Percentiles rank a stretch among this genome's conserved stretches.
Evolutionary conservation across 2,329 filamentous ascomycete species (phyloP).

Genomic region (Chrysoporthe austroafricana): DNA sequence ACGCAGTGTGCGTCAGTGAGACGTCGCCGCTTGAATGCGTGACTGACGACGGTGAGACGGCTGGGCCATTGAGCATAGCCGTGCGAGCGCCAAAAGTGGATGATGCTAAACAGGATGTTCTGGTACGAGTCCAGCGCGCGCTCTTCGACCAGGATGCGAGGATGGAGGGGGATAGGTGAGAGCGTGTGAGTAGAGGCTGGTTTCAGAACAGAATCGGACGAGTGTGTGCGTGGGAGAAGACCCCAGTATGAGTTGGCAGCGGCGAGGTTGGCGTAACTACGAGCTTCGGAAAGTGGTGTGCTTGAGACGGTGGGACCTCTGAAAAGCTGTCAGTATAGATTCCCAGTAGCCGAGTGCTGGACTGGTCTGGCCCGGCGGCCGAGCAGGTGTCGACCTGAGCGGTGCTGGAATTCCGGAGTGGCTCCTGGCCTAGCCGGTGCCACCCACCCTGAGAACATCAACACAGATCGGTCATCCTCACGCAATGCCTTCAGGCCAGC

Average conservation of each 20-base stretch:
- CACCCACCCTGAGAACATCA: constrained; percentile 74
- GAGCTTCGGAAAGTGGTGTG: constrained; percentile 62
- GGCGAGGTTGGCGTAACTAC: constrained; percentile 63
- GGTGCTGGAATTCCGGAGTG: too few species aligned
- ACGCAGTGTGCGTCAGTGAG: constrained; percentile 66
- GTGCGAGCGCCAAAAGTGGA: constrained; percentile 51
- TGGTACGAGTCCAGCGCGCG: constrained; percentile 83
- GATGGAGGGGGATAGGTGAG: constrained; percentile 20
- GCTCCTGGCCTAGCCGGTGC: constrained; percentile 14
- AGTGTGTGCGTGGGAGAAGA: constrained; percentile 35
- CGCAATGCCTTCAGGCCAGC: constrained; percentile 61
- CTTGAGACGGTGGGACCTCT: constrained; percentile 67
- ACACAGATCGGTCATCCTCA: constrained; percentile 50
- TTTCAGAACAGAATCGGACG: not conserved
- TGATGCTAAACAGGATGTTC: constrained; percentile 78
- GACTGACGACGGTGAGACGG: constrained; percentile 66
- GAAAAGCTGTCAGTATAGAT: not conserved
- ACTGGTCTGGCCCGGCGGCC: too few species aligned
- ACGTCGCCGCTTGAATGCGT: constrained; percentile 68
- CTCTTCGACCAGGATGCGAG: constrained; percentile 65
- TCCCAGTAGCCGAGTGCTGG: not conserved
- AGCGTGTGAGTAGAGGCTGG: not conserved
- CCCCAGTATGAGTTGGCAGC: constrained; percentile 51
- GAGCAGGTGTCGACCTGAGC: too few species aligned
- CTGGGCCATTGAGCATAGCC: constrained; percentile 58